A percentile compares a stretch with the other conserved stretches of the same genome.
phyloP scores from a whole-genome alignment of 1,139 yeast species.

The Magnusiomyces paraingens region DNA sequence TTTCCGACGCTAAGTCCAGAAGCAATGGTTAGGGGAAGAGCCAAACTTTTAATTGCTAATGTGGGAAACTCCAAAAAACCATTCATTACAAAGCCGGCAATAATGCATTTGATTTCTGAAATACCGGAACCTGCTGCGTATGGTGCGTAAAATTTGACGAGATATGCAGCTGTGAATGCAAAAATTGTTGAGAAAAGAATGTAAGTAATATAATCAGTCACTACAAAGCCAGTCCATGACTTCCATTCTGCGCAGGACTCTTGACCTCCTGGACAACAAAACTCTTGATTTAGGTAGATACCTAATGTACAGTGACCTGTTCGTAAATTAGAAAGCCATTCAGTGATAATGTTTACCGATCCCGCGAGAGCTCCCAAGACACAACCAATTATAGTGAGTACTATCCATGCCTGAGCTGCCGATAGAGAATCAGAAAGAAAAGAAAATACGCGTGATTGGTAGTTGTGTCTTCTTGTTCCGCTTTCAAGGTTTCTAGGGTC shows the following conservation, averaged over 20 bases:
- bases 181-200: conserved; percentile 54
- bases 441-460: background rate
- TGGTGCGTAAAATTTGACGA: conserved; percentile 73
- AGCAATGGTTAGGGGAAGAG: conserved; percentile 80
- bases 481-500: conserved; percentile 3
- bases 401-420: conserved; percentile 65
- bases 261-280: conserved; percentile 73
- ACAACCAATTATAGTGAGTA: conserved; percentile 67
- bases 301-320: conserved; percentile 69
- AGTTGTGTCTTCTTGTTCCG: conserved; percentile 1
- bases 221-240: conserved; percentile 30
- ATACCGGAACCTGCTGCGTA: conserved; percentile 97
- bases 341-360: conserved; percentile 69
- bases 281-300: conserved; percentile 63
- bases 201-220: conserved; percentile 53
- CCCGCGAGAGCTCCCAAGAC: conserved; percentile 80
- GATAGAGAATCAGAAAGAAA: conserved; percentile 24
- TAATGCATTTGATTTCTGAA: conserved; percentile 91
- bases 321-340: conserved; percentile 75
- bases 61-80: conserved; percentile 76
- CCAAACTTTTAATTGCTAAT: conserved; percentile 64
- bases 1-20: conserved; percentile 78
- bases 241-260: conserved; percentile 37
- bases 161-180: conserved; percentile 56
- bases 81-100: conserved; percentile 78